Evolutionary conservation across 306 rosid species (phyloP).

Genomic region (Vigna unguiculata): DNA sequence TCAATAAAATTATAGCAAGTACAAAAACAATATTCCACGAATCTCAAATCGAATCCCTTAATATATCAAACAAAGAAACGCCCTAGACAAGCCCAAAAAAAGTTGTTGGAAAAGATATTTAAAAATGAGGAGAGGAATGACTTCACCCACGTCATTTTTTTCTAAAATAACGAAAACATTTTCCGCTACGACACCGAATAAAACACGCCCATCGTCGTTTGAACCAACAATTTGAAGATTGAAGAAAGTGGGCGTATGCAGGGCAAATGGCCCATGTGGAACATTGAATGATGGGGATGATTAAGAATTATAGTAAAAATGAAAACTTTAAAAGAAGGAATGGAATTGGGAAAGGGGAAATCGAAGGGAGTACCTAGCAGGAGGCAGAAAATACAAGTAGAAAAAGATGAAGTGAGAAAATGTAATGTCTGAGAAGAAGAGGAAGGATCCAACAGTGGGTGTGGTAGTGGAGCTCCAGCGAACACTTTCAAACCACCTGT

Average conservation of each 20-base stretch:
- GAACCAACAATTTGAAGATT: constrained; percentile 12
- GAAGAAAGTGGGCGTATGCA: constrained; percentile 16
- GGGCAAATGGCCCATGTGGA: constrained; percentile 19
- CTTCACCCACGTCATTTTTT: background rate
- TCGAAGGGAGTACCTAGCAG: constrained; percentile 6
- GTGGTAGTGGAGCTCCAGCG: background rate
- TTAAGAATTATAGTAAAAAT: constrained; percentile 30
- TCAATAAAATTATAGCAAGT: constrained; percentile 12
- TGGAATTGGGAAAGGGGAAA: background rate
- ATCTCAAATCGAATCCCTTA: background rate
- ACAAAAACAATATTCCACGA: constrained; percentile 2
- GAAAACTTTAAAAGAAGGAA: background rate
- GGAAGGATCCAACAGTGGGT: constrained; percentile 33
- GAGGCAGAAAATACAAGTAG: background rate
- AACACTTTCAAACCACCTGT: background rate
- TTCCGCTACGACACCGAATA: constrained; percentile 29
- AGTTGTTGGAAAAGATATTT: background rate
- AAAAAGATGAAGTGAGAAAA: background rate
- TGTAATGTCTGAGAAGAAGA: background rate
- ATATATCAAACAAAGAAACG: background rate
- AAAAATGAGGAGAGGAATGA: background rate
- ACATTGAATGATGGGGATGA: constrained; percentile 42
- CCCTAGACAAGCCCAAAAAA: background rate
- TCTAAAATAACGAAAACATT: background rate
- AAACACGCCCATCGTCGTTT: constrained; percentile 29